Conservation (phyloP, 2,329 filamentous ascomycete species). For the Colletotrichum nymphaeae region DNA sequence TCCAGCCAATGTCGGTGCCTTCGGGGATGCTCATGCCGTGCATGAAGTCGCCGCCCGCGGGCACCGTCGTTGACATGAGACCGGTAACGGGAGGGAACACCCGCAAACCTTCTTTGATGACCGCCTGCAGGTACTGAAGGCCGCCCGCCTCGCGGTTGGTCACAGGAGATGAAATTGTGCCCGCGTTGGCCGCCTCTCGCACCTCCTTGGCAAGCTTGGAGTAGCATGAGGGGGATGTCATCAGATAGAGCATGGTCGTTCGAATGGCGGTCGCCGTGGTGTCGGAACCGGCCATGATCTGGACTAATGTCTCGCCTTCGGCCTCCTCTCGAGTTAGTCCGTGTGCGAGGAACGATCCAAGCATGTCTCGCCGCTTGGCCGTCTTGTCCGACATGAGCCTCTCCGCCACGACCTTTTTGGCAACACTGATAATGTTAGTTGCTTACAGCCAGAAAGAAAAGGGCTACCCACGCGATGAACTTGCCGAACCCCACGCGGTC, state of each 20-base stretch:
- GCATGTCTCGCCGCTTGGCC: constrained; percentile 48
- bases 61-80: constrained; percentile 48
- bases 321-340: constrained; percentile 46
- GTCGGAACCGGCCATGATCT: constrained; percentile 52
- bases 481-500: constrained; percentile 53
- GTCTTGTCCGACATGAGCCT: constrained; percentile 37
- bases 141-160: constrained; percentile 49
- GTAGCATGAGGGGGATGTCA: constrained; percentile 60
- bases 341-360: constrained; percentile 54
- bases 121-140: constrained; percentile 61
- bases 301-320: constrained; percentile 45
- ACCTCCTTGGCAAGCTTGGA: constrained; percentile 61
- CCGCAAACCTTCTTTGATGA: constrained; percentile 60
- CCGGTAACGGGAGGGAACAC: constrained; percentile 57
- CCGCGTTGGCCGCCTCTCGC: constrained; percentile 44
- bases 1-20: constrained; percentile 58
- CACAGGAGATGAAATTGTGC: constrained; percentile 43
- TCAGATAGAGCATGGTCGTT: constrained; percentile 61
- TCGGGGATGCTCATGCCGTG: constrained; percentile 55
- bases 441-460: background rate
- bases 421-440: constrained; percentile 32
- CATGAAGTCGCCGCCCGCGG: constrained; percentile 50
- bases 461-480: constrained; percentile 44
- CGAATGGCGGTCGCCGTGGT: constrained; percentile 52
- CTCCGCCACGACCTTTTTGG: constrained; percentile 39